Conservation (phyloP, 2,329 filamentous ascomycete species). For the Parascedosporium putredinis region DNA sequence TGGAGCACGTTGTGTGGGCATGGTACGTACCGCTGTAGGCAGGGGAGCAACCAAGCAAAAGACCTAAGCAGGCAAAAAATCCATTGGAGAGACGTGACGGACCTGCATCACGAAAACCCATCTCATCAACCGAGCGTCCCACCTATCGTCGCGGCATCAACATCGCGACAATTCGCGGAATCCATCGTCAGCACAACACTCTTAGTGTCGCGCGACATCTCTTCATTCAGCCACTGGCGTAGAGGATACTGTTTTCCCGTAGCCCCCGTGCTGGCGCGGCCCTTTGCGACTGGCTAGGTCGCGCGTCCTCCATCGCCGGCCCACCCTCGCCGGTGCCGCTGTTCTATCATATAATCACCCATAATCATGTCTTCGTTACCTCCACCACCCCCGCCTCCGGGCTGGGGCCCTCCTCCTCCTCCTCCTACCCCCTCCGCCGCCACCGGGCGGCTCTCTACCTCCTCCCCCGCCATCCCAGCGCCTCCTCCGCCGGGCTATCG, state of each 20-base stretch:
- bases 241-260: not conserved
- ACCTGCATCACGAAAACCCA: slow-evolving; percentile 2
- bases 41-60: no score
- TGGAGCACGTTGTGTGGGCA: not conserved
- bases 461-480: slow-evolving; percentile 47
- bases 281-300: slow-evolving; percentile 5
- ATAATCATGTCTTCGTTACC: slow-evolving; percentile 39
- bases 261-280: slow-evolving; percentile 6
- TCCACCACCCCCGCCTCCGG: slow-evolving; percentile 47
- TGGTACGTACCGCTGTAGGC: no score
- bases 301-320: not conserved
- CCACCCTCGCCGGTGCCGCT: slow-evolving; percentile 5
- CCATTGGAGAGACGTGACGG: slow-evolving; percentile 3
- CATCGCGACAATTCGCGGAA: slow-evolving; percentile 2
- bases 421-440: slow-evolving; percentile 42
- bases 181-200: slow-evolving; percentile 1
- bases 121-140: not conserved
- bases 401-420: slow-evolving; percentile 40
- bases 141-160: slow-evolving; percentile 7
- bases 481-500: slow-evolving; percentile 81
- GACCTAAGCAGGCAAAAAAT: slow-evolving; percentile 6
- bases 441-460: slow-evolving; percentile 44
- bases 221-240: not conserved
- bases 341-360: not conserved
- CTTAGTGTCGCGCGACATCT: not conserved